phyloP scores from a whole-genome alignment of 768 basidiomycete species.

The Tricholoma hemisulphureum region DNA sequence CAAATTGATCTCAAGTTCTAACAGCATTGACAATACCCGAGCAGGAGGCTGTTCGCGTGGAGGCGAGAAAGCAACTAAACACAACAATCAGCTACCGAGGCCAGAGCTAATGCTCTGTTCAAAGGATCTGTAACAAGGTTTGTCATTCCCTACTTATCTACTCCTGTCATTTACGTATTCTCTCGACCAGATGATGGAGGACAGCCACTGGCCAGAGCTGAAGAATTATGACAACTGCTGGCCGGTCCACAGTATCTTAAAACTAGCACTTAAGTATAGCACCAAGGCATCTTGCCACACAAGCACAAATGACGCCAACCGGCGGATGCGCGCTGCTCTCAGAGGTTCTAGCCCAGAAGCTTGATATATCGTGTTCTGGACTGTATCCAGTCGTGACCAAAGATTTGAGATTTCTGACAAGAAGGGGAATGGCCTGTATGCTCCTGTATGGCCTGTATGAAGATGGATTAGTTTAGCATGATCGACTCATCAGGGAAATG shows the following conservation, averaged over 20 bases:
- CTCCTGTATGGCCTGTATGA: too few species aligned
- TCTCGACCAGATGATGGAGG: constrained; percentile 11
- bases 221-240: constrained; percentile 10
- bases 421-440: too few species aligned
- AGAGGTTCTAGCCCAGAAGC: constrained; percentile 64
- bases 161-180: background rate
- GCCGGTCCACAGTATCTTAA: constrained; percentile 12
- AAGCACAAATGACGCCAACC: background rate
- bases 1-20: background rate
- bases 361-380: constrained; percentile 98
- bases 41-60: constrained; percentile 2
- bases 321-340: background rate
- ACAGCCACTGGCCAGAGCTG: constrained; percentile 7
- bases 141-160: background rate
- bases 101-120: background rate
- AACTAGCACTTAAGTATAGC: constrained; percentile 9
- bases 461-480: too few species aligned
- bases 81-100: constrained; percentile 1
- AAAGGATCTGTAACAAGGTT: constrained; percentile 6
- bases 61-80: constrained; percentile 1
- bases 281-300: background rate
- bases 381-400: constrained; percentile 95
- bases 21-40: background rate
- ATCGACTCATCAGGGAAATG: too few species aligned
- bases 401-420: constrained; percentile 93